phyloP scores from a whole-genome alignment of 2,329 filamentous ascomycete species.

The Hypoxylon sp. region DNA sequence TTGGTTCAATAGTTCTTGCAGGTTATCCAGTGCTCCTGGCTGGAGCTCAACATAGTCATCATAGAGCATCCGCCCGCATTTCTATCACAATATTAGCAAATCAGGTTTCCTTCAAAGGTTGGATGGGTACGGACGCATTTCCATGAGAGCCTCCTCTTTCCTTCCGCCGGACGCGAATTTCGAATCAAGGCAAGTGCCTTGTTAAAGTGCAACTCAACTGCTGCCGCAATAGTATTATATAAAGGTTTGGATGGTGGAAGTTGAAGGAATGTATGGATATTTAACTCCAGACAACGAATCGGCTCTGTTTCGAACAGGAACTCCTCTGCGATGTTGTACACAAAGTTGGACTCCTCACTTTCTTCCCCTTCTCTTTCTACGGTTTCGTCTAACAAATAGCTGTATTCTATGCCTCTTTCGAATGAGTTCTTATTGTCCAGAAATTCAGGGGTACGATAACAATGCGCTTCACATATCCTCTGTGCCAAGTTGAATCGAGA shows the following conservation, averaged over 20 bases:
- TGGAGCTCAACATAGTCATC: conserved; percentile 6
- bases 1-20: background rate
- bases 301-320: conserved; percentile 9
- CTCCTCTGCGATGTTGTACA: background rate
- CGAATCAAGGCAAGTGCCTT: background rate
- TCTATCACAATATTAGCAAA: background rate
- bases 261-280: conserved; percentile 3
- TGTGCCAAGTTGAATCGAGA: too few species aligned
- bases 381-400: too few species aligned
- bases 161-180: background rate
- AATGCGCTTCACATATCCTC: too few species aligned
- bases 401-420: too few species aligned
- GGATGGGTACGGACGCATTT: background rate
- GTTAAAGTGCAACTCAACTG: background rate
- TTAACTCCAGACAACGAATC: background rate
- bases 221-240: background rate
- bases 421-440: too few species aligned
- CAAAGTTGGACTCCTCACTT: too few species aligned
- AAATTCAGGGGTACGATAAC: too few species aligned
- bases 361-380: too few species aligned
- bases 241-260: background rate
- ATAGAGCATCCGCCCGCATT: background rate
- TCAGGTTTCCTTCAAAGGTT: too few species aligned
- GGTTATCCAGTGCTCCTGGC: background rate
- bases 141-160: background rate